phyloP scores from a whole-genome alignment of 2,329 filamentous ascomycete species.

The Phialophora expanda region DNA sequence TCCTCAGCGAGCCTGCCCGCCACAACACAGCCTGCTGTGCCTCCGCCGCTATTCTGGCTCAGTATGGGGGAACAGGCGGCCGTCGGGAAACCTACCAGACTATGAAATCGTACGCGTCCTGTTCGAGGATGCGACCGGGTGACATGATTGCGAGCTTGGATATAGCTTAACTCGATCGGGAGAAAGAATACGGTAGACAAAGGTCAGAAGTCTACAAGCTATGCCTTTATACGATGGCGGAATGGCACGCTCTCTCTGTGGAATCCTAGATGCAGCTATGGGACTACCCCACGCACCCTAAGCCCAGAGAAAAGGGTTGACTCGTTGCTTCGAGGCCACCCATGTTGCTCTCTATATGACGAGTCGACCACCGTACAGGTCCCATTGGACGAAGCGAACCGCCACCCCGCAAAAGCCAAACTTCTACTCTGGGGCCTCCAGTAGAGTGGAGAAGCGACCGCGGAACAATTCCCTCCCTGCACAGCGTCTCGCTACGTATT shows the following conservation, averaged over 20 bases:
- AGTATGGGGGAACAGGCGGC: background rate
- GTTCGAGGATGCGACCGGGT: constrained; percentile 29
- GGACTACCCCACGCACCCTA: constrained; percentile 11
- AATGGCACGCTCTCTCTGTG: background rate
- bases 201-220: background rate
- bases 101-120: constrained; percentile 41
- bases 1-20: constrained; percentile 56
- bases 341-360: background rate
- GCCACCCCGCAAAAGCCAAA: background rate
- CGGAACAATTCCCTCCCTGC: constrained; percentile 4
- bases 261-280: background rate
- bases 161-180: background rate
- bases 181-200: background rate
- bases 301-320: background rate
- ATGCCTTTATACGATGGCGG: background rate
- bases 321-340: background rate
- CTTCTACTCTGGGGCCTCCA: background rate
- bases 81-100: constrained; percentile 35
- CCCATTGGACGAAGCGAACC: background rate
- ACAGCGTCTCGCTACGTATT: background rate
- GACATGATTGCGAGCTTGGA: constrained; percentile 28
- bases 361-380: background rate
- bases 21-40: constrained; percentile 57
- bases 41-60: constrained; percentile 45
- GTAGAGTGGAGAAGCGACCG: background rate